Base-by-base conservation (phyloP, 805 yeast species). In the Peterozyma xylosa region DNA sequence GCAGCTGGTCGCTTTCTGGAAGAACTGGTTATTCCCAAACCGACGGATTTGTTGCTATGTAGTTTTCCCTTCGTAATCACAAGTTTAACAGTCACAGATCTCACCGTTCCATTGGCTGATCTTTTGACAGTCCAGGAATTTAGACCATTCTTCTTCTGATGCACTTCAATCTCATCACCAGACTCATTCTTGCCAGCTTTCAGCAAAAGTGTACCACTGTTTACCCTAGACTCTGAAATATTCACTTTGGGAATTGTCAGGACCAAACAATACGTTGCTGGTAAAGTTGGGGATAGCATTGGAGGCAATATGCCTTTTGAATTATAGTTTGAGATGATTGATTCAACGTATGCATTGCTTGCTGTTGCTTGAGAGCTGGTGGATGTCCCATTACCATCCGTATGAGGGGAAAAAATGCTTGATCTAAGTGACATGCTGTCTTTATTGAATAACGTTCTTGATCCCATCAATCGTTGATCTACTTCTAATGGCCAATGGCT, bases 371-470 rank as follows among this genome's bases (percentile, higher is more conserved):
- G 27, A 21, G 27, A 21, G 13, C 5, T 14, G 3, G 14, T 32
- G 13, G 34, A 32, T 11, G 14, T 32, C 13, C 34, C 34, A 32
- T 32, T 14, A 32, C 30, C 43, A 10, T 32, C 29, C 3, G 41
- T 9, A 14, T 33, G 32, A 33, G 27, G 37, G 5, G 39, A n/a
- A 18, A 45, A 41, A 11, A 42, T 45, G 36, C 48, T 45, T 3
- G 45, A 45, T 39, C 35, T 45, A 10, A 45, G 34, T 11, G 45
- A 38, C 48, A 45, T 45, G 7, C 5, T 15, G 27, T 33, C 15
- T 29, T 30, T 11, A 30, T 37, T 17, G 15, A 34, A 10, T 16
- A 15, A 5, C 27, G 27, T 21, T 21, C 7, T 21, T 4, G 27
- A 21, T 21, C 4, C 27, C 7, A 21, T 7, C 7, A 4, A 21